Evolutionary conservation across 139 green algal species (phyloP), one percentile per base, ranked within the genome.

Genomic region (Chlamydomonas applanata): DNA sequence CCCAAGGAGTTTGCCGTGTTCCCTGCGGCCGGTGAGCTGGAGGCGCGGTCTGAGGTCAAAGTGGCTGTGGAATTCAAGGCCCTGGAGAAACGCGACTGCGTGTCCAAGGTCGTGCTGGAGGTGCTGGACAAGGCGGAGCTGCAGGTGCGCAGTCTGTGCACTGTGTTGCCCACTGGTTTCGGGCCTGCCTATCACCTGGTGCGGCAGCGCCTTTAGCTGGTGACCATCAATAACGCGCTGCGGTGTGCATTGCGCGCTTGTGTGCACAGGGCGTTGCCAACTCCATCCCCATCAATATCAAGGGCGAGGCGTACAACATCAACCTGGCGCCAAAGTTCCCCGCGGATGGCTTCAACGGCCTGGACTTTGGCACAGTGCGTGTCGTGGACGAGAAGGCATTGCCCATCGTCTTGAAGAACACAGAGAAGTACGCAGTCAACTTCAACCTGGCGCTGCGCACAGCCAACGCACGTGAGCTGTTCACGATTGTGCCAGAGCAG

Each of bases 281-380:
- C 62, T 79, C 81, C 56, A 73, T 88, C 2, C 73, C 79, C 35
- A 82, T 95, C 40, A 45, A 72, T 24, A 79, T 95, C 77, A 82
- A 83, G 62, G 89, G 82, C 4, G 91, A 95, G 79, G 86, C 88
- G 0, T 93, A 94, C 84, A 85, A 86, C 53, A 94, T 95, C 46
- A 84, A 91, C 24, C 69, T 86, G 0, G 83, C 90, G 62, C 73
- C 94, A 34, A 87, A 83, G 64, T 92, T 88, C 76, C 87, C 87
- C 20, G 80, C 86, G 75, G 65, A 69, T 64, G 79, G 73, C 36
- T 35, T 77, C 35, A 69, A 57, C 20, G 74, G 76, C 27, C 35
- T 93, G 36, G 80, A 94, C 62, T 92, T 89, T 71, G 88, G 88
- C 49, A 75, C 86, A 35, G 44, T 92, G 61, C 85, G 85, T 3